These are phyloP conservation scores for Apiospora rasikravindrae DNA, from an alignment of 2,329 filamentous ascomycete genomes.

Conservation along the genomic window DNA sequence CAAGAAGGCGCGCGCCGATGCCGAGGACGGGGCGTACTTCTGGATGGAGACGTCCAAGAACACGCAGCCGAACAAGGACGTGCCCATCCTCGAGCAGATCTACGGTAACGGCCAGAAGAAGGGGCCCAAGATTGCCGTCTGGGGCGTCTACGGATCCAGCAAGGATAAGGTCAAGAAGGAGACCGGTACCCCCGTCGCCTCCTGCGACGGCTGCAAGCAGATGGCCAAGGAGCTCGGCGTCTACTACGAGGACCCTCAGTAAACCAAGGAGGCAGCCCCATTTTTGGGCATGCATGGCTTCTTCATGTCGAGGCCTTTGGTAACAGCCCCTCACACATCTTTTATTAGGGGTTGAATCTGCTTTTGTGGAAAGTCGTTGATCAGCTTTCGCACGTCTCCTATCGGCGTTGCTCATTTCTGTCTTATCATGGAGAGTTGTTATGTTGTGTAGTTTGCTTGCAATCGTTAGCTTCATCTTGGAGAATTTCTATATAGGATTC, in stretches of 20 bases:
- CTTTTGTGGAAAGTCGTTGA: too few relatives aligned
- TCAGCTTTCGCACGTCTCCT: too few relatives aligned
- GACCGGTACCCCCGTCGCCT: background rate
- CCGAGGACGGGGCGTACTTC: conserved; percentile 2
- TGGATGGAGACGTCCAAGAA: background rate
- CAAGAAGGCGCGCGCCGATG: background rate
- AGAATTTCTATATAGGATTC: too few relatives aligned
- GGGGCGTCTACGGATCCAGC: background rate
- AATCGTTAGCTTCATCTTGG: too few relatives aligned
- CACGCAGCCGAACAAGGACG: background rate
- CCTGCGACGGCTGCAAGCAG: background rate
- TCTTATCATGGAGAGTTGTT: too few relatives aligned
- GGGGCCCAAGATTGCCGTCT: background rate
- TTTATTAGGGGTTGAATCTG: too few relatives aligned
- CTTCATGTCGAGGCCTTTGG: too few relatives aligned
- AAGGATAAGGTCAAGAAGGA: background rate
- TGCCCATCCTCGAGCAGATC: background rate
- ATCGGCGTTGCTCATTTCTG: too few relatives aligned
- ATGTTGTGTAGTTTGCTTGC: too few relatives aligned
- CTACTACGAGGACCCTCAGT: background rate
- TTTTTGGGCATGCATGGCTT: too few relatives aligned
- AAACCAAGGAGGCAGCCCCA: background rate
- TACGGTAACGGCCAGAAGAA: background rate
- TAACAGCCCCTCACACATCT: too few relatives aligned
- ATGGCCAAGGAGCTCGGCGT: background rate